Conservation (phyloP, 2,329 filamentous ascomycete genomes). For the Biscogniauxia mediterranea region DNA sequence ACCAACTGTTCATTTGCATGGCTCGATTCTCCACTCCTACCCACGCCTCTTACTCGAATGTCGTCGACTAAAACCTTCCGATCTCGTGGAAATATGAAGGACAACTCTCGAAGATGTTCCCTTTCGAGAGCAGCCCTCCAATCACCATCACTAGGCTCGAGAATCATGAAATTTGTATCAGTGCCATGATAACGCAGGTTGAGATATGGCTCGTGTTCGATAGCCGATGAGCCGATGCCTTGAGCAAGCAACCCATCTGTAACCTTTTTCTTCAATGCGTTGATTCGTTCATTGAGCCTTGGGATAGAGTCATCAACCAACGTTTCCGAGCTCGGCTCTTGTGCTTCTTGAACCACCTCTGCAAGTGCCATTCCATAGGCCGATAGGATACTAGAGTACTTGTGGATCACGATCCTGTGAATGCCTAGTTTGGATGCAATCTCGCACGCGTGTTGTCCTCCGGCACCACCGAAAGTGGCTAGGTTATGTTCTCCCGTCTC, state of each 20-base stretch:
- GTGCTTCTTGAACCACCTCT: conserved; percentile 10
- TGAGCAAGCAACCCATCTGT: conserved; percentile 14
- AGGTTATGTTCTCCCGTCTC: conserved; percentile 33
- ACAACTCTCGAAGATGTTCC: conserved; percentile 11
- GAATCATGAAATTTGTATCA: conserved; percentile 15
- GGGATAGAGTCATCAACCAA: conserved; percentile 5
- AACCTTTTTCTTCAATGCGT: conserved; percentile 13
- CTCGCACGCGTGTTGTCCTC: conserved; percentile 54
- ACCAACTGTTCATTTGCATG: conserved; percentile 23
- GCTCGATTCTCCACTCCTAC: conserved; percentile 20
- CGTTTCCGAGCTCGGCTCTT: conserved; percentile 7
- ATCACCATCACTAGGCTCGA: conserved; percentile 8
- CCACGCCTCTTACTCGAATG: conserved; percentile 4
- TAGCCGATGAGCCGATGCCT: conserved; percentile 13
- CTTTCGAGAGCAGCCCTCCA: conserved; percentile 9
- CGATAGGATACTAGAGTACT: conserved; percentile 35
- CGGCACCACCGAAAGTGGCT: conserved; percentile 63
- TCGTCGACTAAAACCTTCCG: conserved; percentile 8
- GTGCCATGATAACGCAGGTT: conserved; percentile 25
- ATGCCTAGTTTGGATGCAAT: conserved; percentile 43
- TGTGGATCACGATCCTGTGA: conserved; percentile 40
- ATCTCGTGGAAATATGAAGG: conserved; percentile 9
- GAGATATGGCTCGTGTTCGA: conserved; percentile 20
- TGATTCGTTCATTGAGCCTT: conserved; percentile 4
- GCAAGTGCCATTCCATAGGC: conserved; percentile 36